These are phyloP conservation scores for Castanopsis chinensis DNA, from an alignment of 306 rosid genomes.

Conservation along the genomic window DNA sequence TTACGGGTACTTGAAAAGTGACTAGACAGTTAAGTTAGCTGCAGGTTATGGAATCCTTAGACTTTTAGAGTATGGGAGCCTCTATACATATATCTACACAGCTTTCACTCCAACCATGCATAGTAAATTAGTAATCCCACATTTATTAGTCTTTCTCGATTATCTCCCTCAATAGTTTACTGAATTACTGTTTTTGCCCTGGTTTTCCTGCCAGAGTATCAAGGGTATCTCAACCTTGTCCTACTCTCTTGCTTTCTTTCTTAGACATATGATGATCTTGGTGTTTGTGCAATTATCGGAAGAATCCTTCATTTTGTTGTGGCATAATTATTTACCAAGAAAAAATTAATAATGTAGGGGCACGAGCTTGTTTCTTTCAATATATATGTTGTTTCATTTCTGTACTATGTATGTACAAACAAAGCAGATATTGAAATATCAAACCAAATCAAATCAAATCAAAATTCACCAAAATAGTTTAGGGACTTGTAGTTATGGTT, in stretches of 20 bases:
- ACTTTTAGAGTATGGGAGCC: neutral
- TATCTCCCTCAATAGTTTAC: too few species aligned
- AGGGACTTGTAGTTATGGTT: neutral
- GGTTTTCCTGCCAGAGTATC: too few species aligned
- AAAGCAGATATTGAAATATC: neutral
- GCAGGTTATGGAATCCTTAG: neutral
- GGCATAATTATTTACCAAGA: neutral
- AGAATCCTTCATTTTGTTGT: neutral
- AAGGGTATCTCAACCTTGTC: too few species aligned
- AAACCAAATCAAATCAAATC: neutral
- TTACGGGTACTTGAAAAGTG: neutral
- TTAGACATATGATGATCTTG: neutral
- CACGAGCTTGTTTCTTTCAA: neutral
- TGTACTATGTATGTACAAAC: neutral
- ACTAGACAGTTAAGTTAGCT: slow-evolving; percentile 18
- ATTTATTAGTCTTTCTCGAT: too few species aligned
- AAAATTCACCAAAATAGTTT: neutral
- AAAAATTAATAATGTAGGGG: too few species aligned
- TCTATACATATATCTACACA: neutral
- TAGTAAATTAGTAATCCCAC: too few species aligned
- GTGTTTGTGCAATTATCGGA: neutral
- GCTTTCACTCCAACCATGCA: too few species aligned
- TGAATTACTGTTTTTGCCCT: too few species aligned
- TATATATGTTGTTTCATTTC: neutral
- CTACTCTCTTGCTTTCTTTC: too few species aligned